Evolutionary conservation across 2,329 filamentous ascomycete genomes (phyloP).

Genomic region (Pyrenophora seminiperda): DNA sequence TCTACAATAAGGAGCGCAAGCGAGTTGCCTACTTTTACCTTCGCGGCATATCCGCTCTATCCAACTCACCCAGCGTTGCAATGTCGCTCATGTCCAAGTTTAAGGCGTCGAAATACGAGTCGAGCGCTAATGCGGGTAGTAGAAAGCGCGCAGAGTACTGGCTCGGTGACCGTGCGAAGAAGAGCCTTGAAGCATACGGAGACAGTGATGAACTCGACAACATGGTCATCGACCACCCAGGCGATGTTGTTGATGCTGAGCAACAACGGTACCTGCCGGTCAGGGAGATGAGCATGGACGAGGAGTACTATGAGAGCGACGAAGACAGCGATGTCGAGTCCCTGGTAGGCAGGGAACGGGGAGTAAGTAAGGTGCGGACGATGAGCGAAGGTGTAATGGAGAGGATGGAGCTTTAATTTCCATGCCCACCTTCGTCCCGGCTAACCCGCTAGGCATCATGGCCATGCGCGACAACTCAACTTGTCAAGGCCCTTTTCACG

Average conservation of each 20-base stretch:
- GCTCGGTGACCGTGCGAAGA: constrained; percentile 71
- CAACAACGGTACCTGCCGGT: constrained; percentile 45
- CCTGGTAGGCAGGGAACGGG: constrained; percentile 27
- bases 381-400: constrained; percentile 61
- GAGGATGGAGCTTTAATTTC: constrained; percentile 56
- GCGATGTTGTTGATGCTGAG: constrained; percentile 47
- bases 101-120: constrained; percentile 53
- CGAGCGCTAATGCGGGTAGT: constrained; percentile 61
- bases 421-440: neutral
- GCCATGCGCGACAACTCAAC: constrained; percentile 1
- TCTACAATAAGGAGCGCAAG: constrained; percentile 92
- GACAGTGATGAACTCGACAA: constrained; percentile 54
- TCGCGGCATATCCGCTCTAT: constrained; percentile 81
- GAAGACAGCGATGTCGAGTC: constrained; percentile 44
- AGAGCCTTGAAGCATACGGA: constrained; percentile 50
- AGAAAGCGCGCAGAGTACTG: constrained; percentile 86
- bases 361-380: constrained; percentile 55
- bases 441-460: neutral
- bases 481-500: neutral
- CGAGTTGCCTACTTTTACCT: constrained; percentile 93
- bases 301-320: constrained; percentile 40
- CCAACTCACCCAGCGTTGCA: constrained; percentile 60
- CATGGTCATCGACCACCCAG: constrained; percentile 47
- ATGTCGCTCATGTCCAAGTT: constrained; percentile 45
- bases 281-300: constrained; percentile 40